Percentiles rank a stretch among this genome's conserved stretches.
Conservation (phyloP, 2,329 filamentous ascomycete genomes). For the Diaporthe sp. region DNA sequence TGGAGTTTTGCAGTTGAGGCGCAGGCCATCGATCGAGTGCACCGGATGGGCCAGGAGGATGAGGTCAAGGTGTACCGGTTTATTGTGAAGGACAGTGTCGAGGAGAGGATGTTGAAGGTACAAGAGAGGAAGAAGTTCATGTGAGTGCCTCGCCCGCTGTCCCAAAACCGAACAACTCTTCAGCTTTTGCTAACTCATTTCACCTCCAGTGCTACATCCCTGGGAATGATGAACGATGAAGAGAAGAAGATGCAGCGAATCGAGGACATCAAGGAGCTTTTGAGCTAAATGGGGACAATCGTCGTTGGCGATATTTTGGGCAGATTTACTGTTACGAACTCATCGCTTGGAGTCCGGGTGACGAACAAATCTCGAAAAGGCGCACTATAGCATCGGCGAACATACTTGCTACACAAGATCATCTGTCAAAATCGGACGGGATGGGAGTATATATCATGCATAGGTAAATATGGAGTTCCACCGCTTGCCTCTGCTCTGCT, state of each 20-base stretch:
- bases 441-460: neutral
- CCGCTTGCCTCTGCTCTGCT: neutral
- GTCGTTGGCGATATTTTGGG: neutral
- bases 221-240: conserved; percentile 95
- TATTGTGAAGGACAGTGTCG: conserved; percentile 90
- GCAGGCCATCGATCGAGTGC: conserved; percentile 96
- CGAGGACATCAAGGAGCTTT: conserved; percentile 92
- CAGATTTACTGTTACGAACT: neutral
- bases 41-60: conserved; percentile 93
- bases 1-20: conserved; percentile 98
- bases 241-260: conserved; percentile 92
- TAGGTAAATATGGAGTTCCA: neutral
- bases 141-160: conserved; percentile 66
- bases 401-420: neutral
- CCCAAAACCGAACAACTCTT: neutral
- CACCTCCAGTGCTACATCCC: conserved; percentile 81
- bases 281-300: conserved; percentile 66
- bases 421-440: neutral
- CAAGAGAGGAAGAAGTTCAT: conserved; percentile 98
- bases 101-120: conserved; percentile 93
- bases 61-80: conserved; percentile 91
- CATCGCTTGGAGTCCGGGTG: neutral
- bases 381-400: neutral
- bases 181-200: conserved; percentile 21
- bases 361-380: neutral